phyloP scores from a whole-genome alignment of 305 asterid genomes.

The Rubia tinctorum region DNA sequence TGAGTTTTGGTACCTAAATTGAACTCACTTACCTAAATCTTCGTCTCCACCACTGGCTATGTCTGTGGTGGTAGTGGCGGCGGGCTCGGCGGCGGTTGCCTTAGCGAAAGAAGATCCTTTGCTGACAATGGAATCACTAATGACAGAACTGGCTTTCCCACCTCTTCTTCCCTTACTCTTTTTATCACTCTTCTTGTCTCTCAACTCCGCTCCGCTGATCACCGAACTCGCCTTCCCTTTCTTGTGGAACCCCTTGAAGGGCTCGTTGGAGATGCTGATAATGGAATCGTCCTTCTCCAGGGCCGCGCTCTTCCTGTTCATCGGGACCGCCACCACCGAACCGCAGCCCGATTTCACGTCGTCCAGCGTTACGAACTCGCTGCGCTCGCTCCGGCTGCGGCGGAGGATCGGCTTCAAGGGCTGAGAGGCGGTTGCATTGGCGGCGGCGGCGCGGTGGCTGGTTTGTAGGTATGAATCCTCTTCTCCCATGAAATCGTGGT shows the following conservation, averaged over 20 bases:
- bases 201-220: slow-evolving; percentile 58
- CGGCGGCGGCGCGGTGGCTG: neutral
- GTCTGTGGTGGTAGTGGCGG: neutral
- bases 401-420: slow-evolving; percentile 42
- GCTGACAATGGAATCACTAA: slow-evolving; percentile 58
- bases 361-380: slow-evolving; percentile 46
- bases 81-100: slow-evolving; percentile 1
- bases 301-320: slow-evolving; percentile 12
- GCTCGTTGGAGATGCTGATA: slow-evolving; percentile 54
- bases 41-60: slow-evolving; percentile 11
- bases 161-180: slow-evolving; percentile 16
- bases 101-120: slow-evolving; percentile 37
- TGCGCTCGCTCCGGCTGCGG: slow-evolving; percentile 61
- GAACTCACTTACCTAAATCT: neutral
- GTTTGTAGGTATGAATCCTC: slow-evolving; percentile 20
- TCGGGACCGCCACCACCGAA: slow-evolving; percentile 39
- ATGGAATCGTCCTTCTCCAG: slow-evolving; percentile 48
- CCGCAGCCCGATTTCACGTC: slow-evolving; percentile 30
- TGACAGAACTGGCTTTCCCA: slow-evolving; percentile 53
- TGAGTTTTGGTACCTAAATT: neutral
- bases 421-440: neutral
- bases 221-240: slow-evolving; percentile 78
- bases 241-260: slow-evolving; percentile 24
- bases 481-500: slow-evolving; percentile 59
- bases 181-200: slow-evolving; percentile 27